These are phyloP conservation scores for Pleurotus pulmonarius DNA, from an alignment of 768 basidiomycete genomes.

Conservation along the genomic window DNA sequence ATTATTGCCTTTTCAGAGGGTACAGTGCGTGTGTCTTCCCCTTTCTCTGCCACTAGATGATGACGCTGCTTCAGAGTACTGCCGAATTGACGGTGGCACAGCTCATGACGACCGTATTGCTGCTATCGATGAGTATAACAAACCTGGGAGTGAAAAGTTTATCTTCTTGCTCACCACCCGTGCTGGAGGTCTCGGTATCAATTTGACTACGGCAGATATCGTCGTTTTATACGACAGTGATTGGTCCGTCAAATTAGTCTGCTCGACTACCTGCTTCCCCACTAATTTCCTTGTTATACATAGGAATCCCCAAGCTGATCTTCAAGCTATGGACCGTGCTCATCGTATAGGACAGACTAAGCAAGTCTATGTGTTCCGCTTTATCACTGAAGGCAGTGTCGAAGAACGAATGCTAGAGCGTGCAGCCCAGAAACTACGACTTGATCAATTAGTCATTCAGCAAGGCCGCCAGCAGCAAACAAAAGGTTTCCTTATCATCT, in stretches of 20 bases:
- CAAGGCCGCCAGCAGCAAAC: conserved; percentile 83
- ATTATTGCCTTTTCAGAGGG: conserved; percentile 89
- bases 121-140: conserved; percentile 98
- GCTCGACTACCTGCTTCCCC: neutral
- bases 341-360: conserved; percentile 97
- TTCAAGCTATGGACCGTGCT: conserved; percentile 98
- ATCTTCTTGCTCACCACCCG: conserved; percentile 96
- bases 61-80: conserved; percentile 63
- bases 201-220: conserved; percentile 90
- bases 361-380: conserved; percentile 96
- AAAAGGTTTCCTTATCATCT: conserved; percentile 52
- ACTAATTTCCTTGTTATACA: conserved; percentile 1
- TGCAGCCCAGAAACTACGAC: conserved; percentile 90
- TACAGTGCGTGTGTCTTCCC: conserved; percentile 61
- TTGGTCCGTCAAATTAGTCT: conserved; percentile 50
- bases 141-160: conserved; percentile 90
- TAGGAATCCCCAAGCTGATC: conserved; percentile 98
- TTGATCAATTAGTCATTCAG: conserved; percentile 96
- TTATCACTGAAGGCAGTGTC: conserved; percentile 93
- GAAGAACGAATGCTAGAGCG: conserved; percentile 95
- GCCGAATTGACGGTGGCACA: conserved; percentile 93
- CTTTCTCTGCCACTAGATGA: too few relatives aligned
- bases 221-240: conserved; percentile 97
- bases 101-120: conserved; percentile 94
- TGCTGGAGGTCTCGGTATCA: conserved; percentile 96